Percentiles rank a stretch among this genome's conserved stretches.
Evolutionary conservation across 108 stramenopile species (phyloP).

Genomic region (Skeletonema tropicum): DNA sequence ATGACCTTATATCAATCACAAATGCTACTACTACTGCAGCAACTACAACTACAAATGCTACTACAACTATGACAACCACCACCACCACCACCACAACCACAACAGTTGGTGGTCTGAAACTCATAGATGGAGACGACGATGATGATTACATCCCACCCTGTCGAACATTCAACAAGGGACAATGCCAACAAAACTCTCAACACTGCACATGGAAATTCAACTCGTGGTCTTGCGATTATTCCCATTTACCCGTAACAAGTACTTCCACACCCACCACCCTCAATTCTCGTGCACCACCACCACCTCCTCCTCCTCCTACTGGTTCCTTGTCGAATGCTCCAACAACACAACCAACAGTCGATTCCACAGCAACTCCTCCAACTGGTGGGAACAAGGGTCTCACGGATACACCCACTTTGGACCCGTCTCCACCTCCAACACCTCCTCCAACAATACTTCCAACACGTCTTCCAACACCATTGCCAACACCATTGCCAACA

Average conservation of each 20-base stretch:
- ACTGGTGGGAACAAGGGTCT: not conserved
- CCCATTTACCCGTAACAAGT: not conserved
- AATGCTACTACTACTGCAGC: too few relatives aligned
- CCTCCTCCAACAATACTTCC: not conserved
- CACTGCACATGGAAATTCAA: not conserved
- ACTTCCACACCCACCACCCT: not conserved
- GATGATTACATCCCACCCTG: not conserved
- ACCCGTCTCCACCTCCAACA: not conserved
- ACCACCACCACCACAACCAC: not conserved
- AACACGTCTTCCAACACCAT: too few relatives aligned
- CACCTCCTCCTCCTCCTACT: not conserved
- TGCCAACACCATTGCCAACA: not conserved
- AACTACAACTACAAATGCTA: not conserved
- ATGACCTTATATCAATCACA: not conserved
- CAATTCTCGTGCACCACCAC: not conserved
- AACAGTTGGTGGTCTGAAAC: not conserved
- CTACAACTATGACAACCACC: too few relatives aligned
- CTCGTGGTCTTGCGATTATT: not conserved
- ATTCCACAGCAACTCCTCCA: too few relatives aligned
- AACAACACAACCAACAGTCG: not conserved
- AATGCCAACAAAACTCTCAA: not conserved
- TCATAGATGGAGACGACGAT: not conserved
- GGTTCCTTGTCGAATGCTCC: not conserved
- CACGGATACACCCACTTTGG: not conserved
- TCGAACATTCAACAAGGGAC: not conserved